Evolutionary conservation across 2,329 filamentous ascomycete species (phyloP).

Genomic region (Orbilia javanica): DNA sequence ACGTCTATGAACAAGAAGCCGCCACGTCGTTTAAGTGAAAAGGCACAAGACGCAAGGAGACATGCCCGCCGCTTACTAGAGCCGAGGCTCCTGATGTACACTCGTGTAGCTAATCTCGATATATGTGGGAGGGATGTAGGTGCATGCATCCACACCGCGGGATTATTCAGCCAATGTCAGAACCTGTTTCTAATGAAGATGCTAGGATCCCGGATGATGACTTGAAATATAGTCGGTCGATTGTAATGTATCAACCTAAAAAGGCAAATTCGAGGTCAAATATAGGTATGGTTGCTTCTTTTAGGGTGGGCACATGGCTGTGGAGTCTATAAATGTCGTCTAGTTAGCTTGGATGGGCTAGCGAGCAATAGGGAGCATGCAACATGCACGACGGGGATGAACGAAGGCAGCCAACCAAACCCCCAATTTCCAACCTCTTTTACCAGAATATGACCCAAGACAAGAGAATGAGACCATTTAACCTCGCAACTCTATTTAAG

Average conservation of each 20-base stretch:
- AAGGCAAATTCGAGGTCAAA: not conserved
- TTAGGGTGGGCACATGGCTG: constrained; percentile 8
- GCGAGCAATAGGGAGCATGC: constrained; percentile 16
- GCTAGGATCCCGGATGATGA: not conserved
- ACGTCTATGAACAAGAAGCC: constrained; percentile 18
- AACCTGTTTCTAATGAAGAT: not conserved
- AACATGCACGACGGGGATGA: constrained; percentile 32
- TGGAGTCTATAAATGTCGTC: constrained; percentile 32
- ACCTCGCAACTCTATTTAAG: too few species aligned
- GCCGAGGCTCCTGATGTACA: not conserved
- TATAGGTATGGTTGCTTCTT: constrained; percentile 1
- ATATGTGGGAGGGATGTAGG: not conserved
- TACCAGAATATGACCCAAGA: not conserved
- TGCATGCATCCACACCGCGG: not conserved
- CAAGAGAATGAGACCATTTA: not conserved
- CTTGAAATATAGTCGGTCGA: not conserved
- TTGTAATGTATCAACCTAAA: not conserved
- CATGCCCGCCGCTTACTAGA: constrained; percentile 10
- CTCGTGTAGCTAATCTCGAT: not conserved
- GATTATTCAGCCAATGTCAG: not conserved
- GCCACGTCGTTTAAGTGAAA: constrained; percentile 23
- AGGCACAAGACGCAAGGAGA: not conserved
- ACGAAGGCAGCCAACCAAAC: not conserved
- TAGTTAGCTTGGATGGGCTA: constrained; percentile 17
- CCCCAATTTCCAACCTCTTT: not conserved